These are phyloP conservation scores for Tricholoma hemisulphureum DNA, from an alignment of 768 basidiomycete species.

Conservation along the genomic window DNA sequence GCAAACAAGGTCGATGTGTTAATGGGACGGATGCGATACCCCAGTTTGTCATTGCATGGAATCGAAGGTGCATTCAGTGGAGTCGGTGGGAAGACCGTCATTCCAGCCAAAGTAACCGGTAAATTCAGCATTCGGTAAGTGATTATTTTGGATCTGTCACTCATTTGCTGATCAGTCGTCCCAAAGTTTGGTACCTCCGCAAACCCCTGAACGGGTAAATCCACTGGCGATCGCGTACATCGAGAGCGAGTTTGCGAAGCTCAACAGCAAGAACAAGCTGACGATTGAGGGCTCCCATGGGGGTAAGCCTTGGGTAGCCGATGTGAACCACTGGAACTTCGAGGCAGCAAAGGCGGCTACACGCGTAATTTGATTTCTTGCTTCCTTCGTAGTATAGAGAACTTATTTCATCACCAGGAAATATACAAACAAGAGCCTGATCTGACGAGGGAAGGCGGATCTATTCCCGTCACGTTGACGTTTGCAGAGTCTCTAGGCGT, in stretches of 20 bases:
- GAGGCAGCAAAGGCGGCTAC: slow-evolving; percentile 85
- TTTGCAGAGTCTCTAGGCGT: slow-evolving; percentile 87
- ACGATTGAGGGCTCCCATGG: slow-evolving; percentile 70
- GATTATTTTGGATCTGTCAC: not conserved
- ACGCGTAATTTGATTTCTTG: slow-evolving; percentile 44
- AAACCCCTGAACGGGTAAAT: slow-evolving; percentile 73
- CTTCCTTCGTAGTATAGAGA: not conserved
- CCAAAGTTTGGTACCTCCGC: slow-evolving; percentile 77
- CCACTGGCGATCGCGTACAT: slow-evolving; percentile 71
- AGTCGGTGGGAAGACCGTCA: slow-evolving; percentile 86
- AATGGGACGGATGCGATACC: slow-evolving; percentile 93
- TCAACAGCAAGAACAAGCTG: slow-evolving; percentile 82
- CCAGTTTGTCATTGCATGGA: slow-evolving; percentile 88
- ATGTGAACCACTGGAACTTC: slow-evolving; percentile 90
- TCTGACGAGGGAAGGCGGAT: slow-evolving; percentile 88
- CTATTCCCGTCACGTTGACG: slow-evolving; percentile 90
- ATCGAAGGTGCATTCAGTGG: slow-evolving; percentile 94
- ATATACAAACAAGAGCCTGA: slow-evolving; percentile 78
- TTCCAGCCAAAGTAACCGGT: slow-evolving; percentile 83
- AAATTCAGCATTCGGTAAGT: slow-evolving; percentile 91
- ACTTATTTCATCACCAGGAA: slow-evolving; percentile 25
- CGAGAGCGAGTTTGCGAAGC: slow-evolving; percentile 76
- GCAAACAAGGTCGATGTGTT: slow-evolving; percentile 74
- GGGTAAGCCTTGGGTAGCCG: slow-evolving; percentile 88
- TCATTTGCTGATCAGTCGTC: not conserved